Evolutionary conservation across 768 basidiomycete species (phyloP), one percentile per base, ranked within the genome.

Genomic region (Rhizopogon vinicolor): DNA sequence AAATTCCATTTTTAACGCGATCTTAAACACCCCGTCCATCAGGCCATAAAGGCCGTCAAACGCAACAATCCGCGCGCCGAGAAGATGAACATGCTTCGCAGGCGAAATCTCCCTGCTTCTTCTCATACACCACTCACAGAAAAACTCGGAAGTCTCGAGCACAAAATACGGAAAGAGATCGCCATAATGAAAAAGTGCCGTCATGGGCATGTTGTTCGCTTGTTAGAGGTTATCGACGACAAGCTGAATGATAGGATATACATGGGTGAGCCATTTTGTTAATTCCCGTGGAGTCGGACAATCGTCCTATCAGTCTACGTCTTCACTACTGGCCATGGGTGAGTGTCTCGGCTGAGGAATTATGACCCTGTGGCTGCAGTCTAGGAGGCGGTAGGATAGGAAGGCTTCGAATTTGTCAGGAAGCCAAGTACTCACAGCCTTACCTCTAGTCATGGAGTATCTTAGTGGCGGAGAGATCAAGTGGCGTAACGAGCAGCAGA

Each of bases 141-240:
- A 69, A 80, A 80, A 57, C 79, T 89, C 41, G 78, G 81, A 55
- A 87, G 83, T 22, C 84, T 84, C 31, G 92, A 93, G 66, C 79
- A 84, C 59, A 92, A 93, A 74, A 93, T 97, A 58, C 80, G 85
- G 61, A 87, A 86, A 70, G 96, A 98, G 74, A 94, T 98, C 56
- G 97, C 97, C 2, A 95, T 98, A 70, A 97, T 99, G 92, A 98
- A 98, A 77, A 95, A 97, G 67, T 88, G 91, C 64, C 76, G 86
- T 45, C 93, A 97, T 65, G 87, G 89, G 0, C 87, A 97, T 68
- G 86, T 97, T 56, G 93, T 98, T 10, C 79, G 87, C 59, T 79
- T 99, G 54, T 84, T 85, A 62, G 94, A 98, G 70, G 93, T 98
- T 66, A 95, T 99, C 58, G 95, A 98, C 70, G 97, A 98, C 72